Evolutionary conservation across 306 rosid species (phyloP).

Genomic region (Lathyrus oleraceus): DNA sequence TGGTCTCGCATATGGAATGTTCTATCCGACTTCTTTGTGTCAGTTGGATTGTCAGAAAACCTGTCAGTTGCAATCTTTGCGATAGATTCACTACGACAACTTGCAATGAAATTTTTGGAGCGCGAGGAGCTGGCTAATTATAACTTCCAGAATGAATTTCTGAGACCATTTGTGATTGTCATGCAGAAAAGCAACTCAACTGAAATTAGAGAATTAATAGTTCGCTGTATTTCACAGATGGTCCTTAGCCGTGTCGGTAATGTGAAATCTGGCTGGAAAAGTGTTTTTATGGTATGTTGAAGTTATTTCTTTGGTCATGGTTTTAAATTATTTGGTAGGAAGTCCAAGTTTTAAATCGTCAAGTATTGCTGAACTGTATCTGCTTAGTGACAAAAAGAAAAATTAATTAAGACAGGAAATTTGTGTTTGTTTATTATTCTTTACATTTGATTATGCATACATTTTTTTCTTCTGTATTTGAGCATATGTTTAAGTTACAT

Average conservation of each 20-base stretch:
- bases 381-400: conserved; percentile 13
- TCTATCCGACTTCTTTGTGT: conserved; percentile 96
- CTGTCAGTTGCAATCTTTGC: conserved; percentile 98
- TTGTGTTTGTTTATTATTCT: conserved; percentile 21
- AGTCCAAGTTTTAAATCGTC: conserved; percentile 19
- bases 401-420: background rate
- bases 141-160: conserved; percentile 96
- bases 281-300: conserved; percentile 88
- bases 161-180: conserved; percentile 95
- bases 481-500: background rate
- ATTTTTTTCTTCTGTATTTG: background rate
- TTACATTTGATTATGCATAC: conserved; percentile 14
- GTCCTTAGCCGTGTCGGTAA: conserved; percentile 95
- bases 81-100: conserved; percentile 97
- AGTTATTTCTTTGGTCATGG: conserved; percentile 7
- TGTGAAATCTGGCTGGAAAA: conserved; percentile 99
- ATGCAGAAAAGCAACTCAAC: conserved; percentile 89
- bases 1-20: conserved; percentile 99
- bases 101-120: conserved; percentile 97
- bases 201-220: conserved; percentile 93
- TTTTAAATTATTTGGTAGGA: conserved; percentile 29
- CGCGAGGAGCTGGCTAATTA: conserved; percentile 98
- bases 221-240: conserved; percentile 98
- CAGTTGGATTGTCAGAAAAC: conserved; percentile 94
- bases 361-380: conserved; percentile 20